Conservation (phyloP, 176 grass and related monocot species). For the bread wheat (Triticum aestivum) region IWGSC_CS_RefSeq_v2.1 NC_057804.1:666123675-666124174, state of each 20-base stretch:
- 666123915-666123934: neutral
- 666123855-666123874: neutral
- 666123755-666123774: neutral
- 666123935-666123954: neutral
- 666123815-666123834: neutral
- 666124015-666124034: neutral
- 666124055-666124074: no score
- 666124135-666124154: neutral
- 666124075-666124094: neutral
- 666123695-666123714: neutral
- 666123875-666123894: neutral
- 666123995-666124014: neutral
- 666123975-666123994: neutral
- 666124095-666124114: neutral
- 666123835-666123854: neutral
- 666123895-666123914: neutral
- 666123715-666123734: neutral
- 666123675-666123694: neutral
- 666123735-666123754: neutral
- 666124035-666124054: neutral
- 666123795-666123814: neutral
- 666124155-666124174: neutral
- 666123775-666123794: neutral
- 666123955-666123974: neutral
- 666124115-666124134: neutral